A percentile compares a stretch with the other conserved stretches of the same genome.
phyloP scores from a whole-genome alignment of 768 basidiomycete species.

The Amanita pallidorosea region DNA sequence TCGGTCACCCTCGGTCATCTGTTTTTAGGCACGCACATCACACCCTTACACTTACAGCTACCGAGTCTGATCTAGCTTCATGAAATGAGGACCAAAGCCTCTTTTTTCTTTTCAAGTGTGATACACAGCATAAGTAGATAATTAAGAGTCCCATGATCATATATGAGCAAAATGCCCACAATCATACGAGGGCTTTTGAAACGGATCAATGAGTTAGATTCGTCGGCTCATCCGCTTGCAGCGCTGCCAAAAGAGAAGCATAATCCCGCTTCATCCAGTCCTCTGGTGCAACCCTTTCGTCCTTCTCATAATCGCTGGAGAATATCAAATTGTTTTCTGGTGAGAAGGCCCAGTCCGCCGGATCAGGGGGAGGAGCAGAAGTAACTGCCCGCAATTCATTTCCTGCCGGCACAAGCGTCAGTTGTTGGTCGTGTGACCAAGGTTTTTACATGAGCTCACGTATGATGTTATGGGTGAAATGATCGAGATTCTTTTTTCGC shows the following conservation, averaged over 20 bases:
- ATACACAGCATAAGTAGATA: neutral
- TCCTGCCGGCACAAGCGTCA: conserved; percentile 19
- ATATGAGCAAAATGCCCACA: neutral
- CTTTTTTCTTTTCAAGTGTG: too few relatives aligned
- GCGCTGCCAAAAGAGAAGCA: conserved; percentile 29
- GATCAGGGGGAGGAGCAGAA: conserved; percentile 47
- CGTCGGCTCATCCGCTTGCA: conserved; percentile 15
- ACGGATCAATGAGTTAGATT: neutral
- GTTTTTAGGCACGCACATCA: neutral
- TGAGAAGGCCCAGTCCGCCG: conserved; percentile 49
- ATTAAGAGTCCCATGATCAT: neutral
- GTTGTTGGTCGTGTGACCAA: neutral
- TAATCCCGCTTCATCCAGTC: conserved; percentile 49
- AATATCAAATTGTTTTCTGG: conserved; percentile 50
- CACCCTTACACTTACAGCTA: neutral
- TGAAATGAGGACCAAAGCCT: neutral
- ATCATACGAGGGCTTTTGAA: neutral
- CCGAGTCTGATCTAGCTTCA: neutral
- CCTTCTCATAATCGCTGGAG: conserved; percentile 17
- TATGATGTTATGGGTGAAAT: conserved; percentile 63
- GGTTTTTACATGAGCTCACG: conserved; percentile 23
- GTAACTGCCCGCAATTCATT: conserved; percentile 57
- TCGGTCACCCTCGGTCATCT: conserved; percentile 1
- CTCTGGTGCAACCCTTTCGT: conserved; percentile 36
- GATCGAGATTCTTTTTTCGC: conserved; percentile 46